Evolutionary conservation across 2,329 filamentous ascomycete species (phyloP), one percentile per base, ranked within the genome.

Genomic region (Hypoxylon sp.): DNA sequence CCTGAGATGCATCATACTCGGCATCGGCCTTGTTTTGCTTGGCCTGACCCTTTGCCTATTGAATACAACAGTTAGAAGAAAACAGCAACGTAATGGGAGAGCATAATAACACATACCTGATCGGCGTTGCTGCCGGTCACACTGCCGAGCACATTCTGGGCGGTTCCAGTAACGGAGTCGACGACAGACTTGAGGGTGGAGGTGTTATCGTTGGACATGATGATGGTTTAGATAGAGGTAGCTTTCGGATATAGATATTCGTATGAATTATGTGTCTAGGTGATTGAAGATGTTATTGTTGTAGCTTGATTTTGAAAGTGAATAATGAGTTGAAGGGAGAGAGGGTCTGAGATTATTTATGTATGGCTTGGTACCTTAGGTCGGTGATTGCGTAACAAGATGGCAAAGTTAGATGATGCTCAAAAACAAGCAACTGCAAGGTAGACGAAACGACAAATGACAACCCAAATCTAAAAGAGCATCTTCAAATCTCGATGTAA

Each of bases 151-250:
- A 80, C 84, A 55, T 80, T 87, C 74, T 96, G 90, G 42, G 86
- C 82, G 45, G 85, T 78, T 61, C 89, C 90, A 26, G 84, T 80
- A 65, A 88, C 89, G 9, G 82, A 81, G 79, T 92, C 87, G 63
- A 90, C 68, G 74, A 86, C 87, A 49, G 89, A 88, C 79, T 93
- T 83, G 67, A 92, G 80, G 59, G 91, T 94, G 57, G 90, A 95
- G 62, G 87, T 82, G 63, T 71, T 72, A 51, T 73, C 68, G 69
- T 73, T 72, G 64, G 73, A 75, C 71, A 75, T 76, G 35, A 32
- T 72, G 63, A 52, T 25, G 44, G 55, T 11, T 46, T 61, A 55
- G 49, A 30, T 32, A 37, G 43, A 64, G n/a, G n/a, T n/a, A n/a
- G n/a, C n/a, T n/a, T n/a, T n/a, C n/a, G n/a, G n/a, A n/a, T n/a